Base-by-base conservation (phyloP, 306 rosid species). In the Malus domestica region DNA sequence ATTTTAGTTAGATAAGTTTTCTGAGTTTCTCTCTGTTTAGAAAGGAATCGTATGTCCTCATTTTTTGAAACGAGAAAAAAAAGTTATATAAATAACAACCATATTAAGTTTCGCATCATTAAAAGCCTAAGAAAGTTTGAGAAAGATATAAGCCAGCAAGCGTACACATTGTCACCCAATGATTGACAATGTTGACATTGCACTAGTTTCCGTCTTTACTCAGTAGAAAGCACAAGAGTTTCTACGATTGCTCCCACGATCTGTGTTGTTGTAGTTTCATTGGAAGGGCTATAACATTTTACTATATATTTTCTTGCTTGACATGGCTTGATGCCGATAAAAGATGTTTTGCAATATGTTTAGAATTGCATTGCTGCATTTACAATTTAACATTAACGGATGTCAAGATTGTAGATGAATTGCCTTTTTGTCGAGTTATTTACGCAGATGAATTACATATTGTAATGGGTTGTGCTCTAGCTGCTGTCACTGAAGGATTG, bases 391-490 rank as follows among this genome's bases (percentile, higher is more conserved):
- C 54, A 46, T 46, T 46, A 14, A 1, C 3, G 19, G 6, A 46
- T 46, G 54, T 13, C 66, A 60, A 60, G 66, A 6, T 12, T 60
- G 19, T 60, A 5, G 35, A 60, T 60, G 19, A 22, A 12, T 60
- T 60, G 66, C 35, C 66, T 25, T 25, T 60, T 25, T 6, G 66
- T 60, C 9, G 8, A 25, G 35, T 25, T 60, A 25, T 58, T 58
- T 58, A 10, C 3, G 35, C 6, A 33, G 1, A 33, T 33, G 35
- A 33, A 33, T 33, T 33, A 33, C 35, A 0, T 42, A 92, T 95
- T 83, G 97, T 95, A 4, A 75, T 95, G 72, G 99, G 97, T 73
- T 95, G 97, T 70, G 86, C 93, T 68, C 63, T 95, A 32, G 99
- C 97, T 59, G 93, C 97, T 38, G 85, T 92, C 27, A 92, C 96